Evolutionary conservation across 139 green algal species (phyloP), one percentile per base, ranked within the genome.

Genomic region (Volvox reticuliferus): DNA sequence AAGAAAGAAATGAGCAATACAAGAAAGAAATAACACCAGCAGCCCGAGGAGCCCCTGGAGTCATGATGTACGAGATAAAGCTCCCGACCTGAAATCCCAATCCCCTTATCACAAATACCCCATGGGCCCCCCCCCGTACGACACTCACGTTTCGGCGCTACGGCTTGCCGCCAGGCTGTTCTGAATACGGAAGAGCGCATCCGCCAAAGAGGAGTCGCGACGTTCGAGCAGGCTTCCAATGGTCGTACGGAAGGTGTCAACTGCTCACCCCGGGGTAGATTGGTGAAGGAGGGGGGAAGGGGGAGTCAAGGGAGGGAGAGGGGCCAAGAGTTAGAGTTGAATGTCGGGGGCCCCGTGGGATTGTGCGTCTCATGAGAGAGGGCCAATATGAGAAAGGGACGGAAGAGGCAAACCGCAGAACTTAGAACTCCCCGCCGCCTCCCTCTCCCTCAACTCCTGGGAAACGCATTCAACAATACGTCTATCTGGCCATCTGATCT

Each of bases 151-250:
- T 18, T 84, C 78, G 36, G 36, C 78, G 28, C 13, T 65, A 37
- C 78, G 76, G 82, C 78, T 65, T 13, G 37, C 30, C 18, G 21
- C 26, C 67, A 88, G 65, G 35, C 83, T 80, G 83, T 88, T 73
- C 65, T 88, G 83, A 18, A 77, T 68, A 67, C 83, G 83, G 32
- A 77, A 88, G 67, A 88, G 67, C 24, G 83, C 83, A 26, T 88
- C 67, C 12, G 67, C 67, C 22, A 88, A 68, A 5, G 35, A 12
- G 13, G 36, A 26, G 67, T 88, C 83, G 18, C 83, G 14, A 12
- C 83, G 83, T 6, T 44, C 0, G 0, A 35, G 83, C 83, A 79
- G 83, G 1, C 16, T 18, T 22, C 83, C 83, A 16, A 88, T 62
- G 21, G 24, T 18, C 35, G 33, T 20, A 17, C 26, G 67, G 65